Evolutionary conservation across 75 land plant genomes (phyloP), one percentile per base, ranked within the genome.

Genomic region (Isoetes taiwanensis): DNA sequence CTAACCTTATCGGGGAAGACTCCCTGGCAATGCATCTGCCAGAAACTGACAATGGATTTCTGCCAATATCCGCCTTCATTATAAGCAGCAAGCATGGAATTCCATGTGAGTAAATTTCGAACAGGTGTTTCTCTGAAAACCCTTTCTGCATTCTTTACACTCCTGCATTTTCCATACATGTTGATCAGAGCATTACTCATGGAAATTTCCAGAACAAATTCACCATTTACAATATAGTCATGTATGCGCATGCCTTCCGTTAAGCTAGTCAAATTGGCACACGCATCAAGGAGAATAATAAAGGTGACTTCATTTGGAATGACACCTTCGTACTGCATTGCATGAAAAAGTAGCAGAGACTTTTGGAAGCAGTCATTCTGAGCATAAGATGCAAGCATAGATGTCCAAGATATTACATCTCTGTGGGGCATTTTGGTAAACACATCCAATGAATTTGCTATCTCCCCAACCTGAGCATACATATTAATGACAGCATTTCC

Each of bases 161-260:
- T 56, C 5, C 78, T 66, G 52, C 78, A 72, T 53, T 78, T 82
- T 1, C 77, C 75, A 34, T 82, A 82, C 75, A 82, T 60, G 41
- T 75, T 68, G 12, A 83, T 59, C 2, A 83, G 69, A 9, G 68
- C 79, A 72, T 67, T 79, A 3, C 57, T 64, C 37, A 82, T 71
- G 67, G 53, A 71, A 12, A 67, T 25, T 37, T 83, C 72, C 19
- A 19, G 2, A 58, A 76, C 60, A 26, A 68, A 56, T 8, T 21
- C 8, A 42, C 32, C 25, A 38, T 62, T 73, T 16, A 30, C 61
- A 16, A 71, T 64, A 17, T 28, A 58, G 40, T 69, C 73, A 59
- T 83, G 86, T 28, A 83, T 39, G 50, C 70, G 70, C 52, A 50
- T 79, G 16, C 83, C 86, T 52, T 34, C 32, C 3, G 67, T 58